These are phyloP conservation scores for Candida coquimbonensis DNA, from an alignment of 805 yeast genomes.

Conservation along the genomic window DNA sequence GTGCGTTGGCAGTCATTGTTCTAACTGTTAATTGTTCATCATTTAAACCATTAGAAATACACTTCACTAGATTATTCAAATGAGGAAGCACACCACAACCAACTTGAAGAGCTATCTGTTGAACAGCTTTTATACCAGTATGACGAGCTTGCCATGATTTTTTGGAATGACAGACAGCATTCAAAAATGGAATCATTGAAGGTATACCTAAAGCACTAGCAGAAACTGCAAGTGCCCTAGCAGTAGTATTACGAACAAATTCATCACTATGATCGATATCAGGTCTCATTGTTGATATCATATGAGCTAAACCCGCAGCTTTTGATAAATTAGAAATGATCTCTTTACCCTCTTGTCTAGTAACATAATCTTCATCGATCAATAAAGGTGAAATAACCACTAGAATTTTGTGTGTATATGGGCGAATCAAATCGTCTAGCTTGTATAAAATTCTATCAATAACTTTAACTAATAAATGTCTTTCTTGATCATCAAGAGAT, in stretches of 20 bases:
- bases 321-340: slow-evolving; percentile 66
- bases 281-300: slow-evolving; percentile 73
- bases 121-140: slow-evolving; percentile 72
- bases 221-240: slow-evolving; percentile 78
- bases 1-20: slow-evolving; percentile 61
- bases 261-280: slow-evolving; percentile 83
- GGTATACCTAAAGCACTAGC: slow-evolving; percentile 74
- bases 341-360: slow-evolving; percentile 74
- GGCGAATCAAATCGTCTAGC: slow-evolving; percentile 58
- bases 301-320: slow-evolving; percentile 75
- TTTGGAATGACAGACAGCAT: slow-evolving; percentile 70
- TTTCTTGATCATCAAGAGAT: slow-evolving; percentile 69
- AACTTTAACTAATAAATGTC: slow-evolving; percentile 74
- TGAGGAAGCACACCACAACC: slow-evolving; percentile 77
- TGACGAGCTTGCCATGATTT: slow-evolving; percentile 79
- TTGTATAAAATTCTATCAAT: slow-evolving; percentile 61
- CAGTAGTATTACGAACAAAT: slow-evolving; percentile 64
- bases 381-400: slow-evolving; percentile 73
- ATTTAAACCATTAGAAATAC: slow-evolving; percentile 48
- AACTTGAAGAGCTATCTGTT: slow-evolving; percentile 60
- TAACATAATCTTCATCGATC: slow-evolving; percentile 69
- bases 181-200: slow-evolving; percentile 67
- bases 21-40: slow-evolving; percentile 69
- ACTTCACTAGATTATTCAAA: slow-evolving; percentile 54
- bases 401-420: slow-evolving; percentile 66